Evolutionary conservation across 1,284 basidiomycete species (phyloP), one percentile per base, ranked within the genome.

Genomic region (Boletus holoroseus): DNA sequence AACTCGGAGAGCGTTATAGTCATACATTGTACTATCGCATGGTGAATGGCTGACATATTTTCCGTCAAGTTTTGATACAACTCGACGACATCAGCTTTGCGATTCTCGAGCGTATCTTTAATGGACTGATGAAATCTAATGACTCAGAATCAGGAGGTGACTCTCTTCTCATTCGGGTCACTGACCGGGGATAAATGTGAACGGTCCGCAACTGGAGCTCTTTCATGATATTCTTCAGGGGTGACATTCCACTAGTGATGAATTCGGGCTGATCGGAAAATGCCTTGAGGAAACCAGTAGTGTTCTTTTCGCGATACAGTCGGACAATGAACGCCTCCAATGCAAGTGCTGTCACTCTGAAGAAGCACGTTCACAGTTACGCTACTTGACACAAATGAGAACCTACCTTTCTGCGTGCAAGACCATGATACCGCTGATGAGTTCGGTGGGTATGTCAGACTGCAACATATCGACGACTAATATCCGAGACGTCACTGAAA

Each of bases 231-330:
- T 88, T 93, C 62, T 89, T 89, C 16, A 99, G 73, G 0, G 95
- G 94, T 1, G 88, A 92, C 63, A 98, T 72, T 0, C 94, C 94
- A 58, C 85, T 90, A 0, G 89, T 93, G 55, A 99, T 96, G 53
- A 88, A 83, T 66, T 99, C 95, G 0, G 95, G 93, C 60, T 97
- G 87, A 67, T 98, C 95, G 0, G 93, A 93, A 65, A 99, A 98
- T 0, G 94, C 96, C 69, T 99, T 98, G 56, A 97, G 72, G 68
- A 98, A 99, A 1, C 94, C 95, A 5, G 76, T 78, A 68, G 80
- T 73, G 69, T 97, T 97, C 69, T 86, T 83, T 65, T 94, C 85
- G 39, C 94, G 81, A 63, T 88, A 96, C 1, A 96, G 72, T 5
- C 93, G 81, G 41, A 94, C 85, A 36, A 95, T 91, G 69, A 97